Conservation (phyloP, 345 rosid species). For the Euclidium syriacum region DNA sequence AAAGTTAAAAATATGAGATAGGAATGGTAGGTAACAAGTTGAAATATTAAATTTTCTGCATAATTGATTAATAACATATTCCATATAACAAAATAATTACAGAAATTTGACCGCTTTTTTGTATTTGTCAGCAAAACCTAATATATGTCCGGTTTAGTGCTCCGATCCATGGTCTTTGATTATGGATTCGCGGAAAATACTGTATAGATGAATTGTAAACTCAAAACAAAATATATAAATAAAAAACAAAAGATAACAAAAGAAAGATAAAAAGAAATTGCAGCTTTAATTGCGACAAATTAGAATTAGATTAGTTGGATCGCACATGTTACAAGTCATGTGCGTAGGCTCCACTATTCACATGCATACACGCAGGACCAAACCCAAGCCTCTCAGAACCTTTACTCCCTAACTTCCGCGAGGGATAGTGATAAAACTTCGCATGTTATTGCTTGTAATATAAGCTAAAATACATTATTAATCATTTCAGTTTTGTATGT, state of each 20-base stretch:
- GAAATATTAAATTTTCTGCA: too few species aligned
- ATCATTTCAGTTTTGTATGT: too few species aligned
- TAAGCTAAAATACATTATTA: too few species aligned
- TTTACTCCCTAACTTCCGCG: neutral
- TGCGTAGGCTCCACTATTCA: slow-evolving; percentile 29
- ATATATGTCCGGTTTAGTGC: slow-evolving; percentile 7
- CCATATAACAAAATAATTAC: neutral
- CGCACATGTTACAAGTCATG: slow-evolving; percentile 24
- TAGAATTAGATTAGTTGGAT: slow-evolving; percentile 1
- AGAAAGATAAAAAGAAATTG: neutral
- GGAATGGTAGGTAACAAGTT: too few species aligned
- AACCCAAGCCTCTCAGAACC: neutral
- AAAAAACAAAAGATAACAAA: neutral
- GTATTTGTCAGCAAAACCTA: neutral
- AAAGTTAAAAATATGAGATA: too few species aligned
- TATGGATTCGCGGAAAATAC: neutral
- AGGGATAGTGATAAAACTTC: neutral
- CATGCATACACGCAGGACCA: slow-evolving; percentile 16
- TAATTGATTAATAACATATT: neutral
- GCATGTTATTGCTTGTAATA: slow-evolving; percentile 15
- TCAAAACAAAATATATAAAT: slow-evolving; percentile 1
- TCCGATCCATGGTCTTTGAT: neutral
- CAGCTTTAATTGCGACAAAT: neutral
- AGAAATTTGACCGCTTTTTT: neutral
- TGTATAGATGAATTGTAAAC: neutral